phyloP scores from a whole-genome alignment of 1,284 basidiomycete genomes.

The Rhizoctonia solani region DNA sequence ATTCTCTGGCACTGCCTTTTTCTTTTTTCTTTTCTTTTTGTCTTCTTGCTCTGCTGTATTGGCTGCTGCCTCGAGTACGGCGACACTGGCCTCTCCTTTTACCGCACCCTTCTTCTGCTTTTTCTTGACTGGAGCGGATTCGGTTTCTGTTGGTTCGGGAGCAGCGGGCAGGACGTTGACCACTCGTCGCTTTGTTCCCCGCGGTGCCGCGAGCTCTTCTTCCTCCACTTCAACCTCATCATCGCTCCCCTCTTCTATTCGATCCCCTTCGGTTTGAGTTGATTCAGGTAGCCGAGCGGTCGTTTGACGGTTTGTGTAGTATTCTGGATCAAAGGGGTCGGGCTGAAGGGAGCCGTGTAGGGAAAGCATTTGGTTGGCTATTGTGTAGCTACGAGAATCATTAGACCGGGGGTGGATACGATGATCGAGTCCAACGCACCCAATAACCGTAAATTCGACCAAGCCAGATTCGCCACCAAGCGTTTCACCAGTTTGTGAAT shows the following conservation, averaged over 20 bases:
- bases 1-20: constrained; percentile 1
- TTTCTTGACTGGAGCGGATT: constrained; percentile 6
- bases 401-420: constrained; percentile 1
- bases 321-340: constrained; percentile 78
- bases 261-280: constrained; percentile 3
- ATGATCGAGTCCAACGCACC: constrained; percentile 56
- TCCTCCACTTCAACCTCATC: constrained; percentile 21
- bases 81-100: constrained; percentile 4
- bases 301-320: constrained; percentile 44
- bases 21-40: constrained; percentile 30
- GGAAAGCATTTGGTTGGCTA: constrained; percentile 95
- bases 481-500: constrained; percentile 66
- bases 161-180: constrained; percentile 15
- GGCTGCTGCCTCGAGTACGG: background rate
- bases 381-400: constrained; percentile 65
- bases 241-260: constrained; percentile 30
- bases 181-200: constrained; percentile 31
- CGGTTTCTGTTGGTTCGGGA: background rate
- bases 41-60: constrained; percentile 1
- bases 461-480: constrained; percentile 74
- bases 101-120: constrained; percentile 15
- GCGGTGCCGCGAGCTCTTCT: constrained; percentile 17
- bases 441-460: constrained; percentile 87
- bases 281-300: constrained; percentile 9
- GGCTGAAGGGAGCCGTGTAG: constrained; percentile 86